These are phyloP conservation scores for Carallia brachiata DNA, from an alignment of 345 rosid genomes.

Conservation along the genomic window DNA sequence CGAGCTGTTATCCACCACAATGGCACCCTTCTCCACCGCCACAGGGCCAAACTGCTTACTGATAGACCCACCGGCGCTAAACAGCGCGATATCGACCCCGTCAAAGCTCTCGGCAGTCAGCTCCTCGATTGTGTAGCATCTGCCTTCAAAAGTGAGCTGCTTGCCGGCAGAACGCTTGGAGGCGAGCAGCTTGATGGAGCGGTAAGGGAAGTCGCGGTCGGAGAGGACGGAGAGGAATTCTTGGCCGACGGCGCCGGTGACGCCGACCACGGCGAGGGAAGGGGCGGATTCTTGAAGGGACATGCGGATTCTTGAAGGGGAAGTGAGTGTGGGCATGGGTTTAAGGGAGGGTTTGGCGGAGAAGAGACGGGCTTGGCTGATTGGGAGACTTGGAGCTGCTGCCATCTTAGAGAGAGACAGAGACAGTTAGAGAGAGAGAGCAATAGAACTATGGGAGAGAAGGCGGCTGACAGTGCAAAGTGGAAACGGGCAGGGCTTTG, in stretches of 20 bases:
- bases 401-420: conserved; percentile 16
- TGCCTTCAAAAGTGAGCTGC: conserved; percentile 54
- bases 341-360: conserved; percentile 19
- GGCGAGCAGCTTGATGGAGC: conserved; percentile 88
- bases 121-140: conserved; percentile 63
- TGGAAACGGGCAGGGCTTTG: too few species aligned
- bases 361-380: conserved; percentile 12
- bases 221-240: conserved; percentile 86
- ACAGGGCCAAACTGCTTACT: conserved; percentile 79
- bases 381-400: conserved; percentile 17
- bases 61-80: conserved; percentile 90
- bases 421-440: background rate
- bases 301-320: conserved; percentile 56
- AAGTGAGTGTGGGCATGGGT: background rate
- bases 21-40: conserved; percentile 68
- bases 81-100: conserved; percentile 76
- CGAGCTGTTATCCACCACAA: conserved; percentile 90
- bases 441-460: background rate
- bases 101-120: conserved; percentile 72
- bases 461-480: conserved; percentile 9
- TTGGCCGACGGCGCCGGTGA: conserved; percentile 88
- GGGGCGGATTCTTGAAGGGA: conserved; percentile 77
- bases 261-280: conserved; percentile 82
- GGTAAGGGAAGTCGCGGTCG: conserved; percentile 79
- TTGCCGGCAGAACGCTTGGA: conserved; percentile 90